Evolutionary conservation across 306 rosid species (phyloP).

Genomic region (Cicer chorassanicum): DNA sequence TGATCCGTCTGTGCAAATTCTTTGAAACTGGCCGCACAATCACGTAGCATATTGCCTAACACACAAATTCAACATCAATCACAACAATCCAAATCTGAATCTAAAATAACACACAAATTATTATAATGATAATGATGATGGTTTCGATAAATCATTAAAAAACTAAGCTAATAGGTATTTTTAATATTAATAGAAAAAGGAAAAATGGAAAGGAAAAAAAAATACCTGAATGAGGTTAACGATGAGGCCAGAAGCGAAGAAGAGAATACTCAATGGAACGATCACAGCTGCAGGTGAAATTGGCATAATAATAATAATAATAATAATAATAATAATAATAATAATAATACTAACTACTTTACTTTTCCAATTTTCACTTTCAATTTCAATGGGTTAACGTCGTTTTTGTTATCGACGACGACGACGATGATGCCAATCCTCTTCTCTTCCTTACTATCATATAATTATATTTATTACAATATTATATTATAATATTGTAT

Average conservation of each 20-base stretch:
- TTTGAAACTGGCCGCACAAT: conserved; percentile 71
- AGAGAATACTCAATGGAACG: conserved; percentile 79
- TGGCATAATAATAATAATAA: conserved; percentile 57
- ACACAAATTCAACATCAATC: background rate
- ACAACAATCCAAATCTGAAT: conserved; percentile 22
- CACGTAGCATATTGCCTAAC: conserved; percentile 67
- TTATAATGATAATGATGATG: background rate
- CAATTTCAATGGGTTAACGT: background rate
- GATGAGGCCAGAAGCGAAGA: conserved; percentile 83
- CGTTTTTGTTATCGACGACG: background rate
- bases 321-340: conserved; percentile 56
- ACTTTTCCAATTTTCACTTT: background rate
- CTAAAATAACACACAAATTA: background rate
- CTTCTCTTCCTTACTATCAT: background rate
- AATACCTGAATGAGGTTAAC: conserved; percentile 80
- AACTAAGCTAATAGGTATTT: background rate
- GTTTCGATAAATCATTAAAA: background rate
- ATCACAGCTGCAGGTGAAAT: conserved; percentile 71
- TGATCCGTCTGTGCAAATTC: conserved; percentile 65
- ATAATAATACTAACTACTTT: background rate
- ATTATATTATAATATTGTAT: too few relatives aligned
- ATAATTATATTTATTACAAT: too few relatives aligned
- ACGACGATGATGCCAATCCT: background rate
- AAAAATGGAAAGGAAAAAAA: background rate
- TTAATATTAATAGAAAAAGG: background rate